Evolutionary conservation across 2,329 filamentous ascomycete species (phyloP).

Genomic region (Chaetomiaceae sp.): DNA sequence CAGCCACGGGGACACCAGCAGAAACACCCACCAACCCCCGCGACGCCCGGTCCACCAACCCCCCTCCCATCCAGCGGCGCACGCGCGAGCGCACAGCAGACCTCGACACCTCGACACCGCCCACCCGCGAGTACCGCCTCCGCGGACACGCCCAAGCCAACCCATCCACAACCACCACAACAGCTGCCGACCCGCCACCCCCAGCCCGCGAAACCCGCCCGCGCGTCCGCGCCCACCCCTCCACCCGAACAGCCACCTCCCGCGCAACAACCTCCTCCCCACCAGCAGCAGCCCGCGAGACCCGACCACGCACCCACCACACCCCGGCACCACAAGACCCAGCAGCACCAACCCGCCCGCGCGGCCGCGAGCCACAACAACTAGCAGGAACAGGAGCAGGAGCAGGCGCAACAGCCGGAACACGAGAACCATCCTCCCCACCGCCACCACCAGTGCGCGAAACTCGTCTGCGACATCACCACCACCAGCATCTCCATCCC

Average conservation of each 20-base stretch:
- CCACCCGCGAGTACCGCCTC: constrained; percentile 1
- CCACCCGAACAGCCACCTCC: not conserved
- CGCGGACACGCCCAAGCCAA: not conserved
- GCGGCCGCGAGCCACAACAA: no score
- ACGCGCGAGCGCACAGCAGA: not conserved
- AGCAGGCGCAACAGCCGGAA: not conserved
- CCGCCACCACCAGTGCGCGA: not conserved
- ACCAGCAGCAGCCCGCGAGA: no score
- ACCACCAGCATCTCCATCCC: not conserved
- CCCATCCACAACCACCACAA: not conserved
- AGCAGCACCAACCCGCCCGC: no score
- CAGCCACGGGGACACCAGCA: not conserved
- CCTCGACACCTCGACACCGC: not conserved
- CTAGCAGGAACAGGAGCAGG: constrained; percentile 4
- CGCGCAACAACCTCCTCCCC: not conserved
- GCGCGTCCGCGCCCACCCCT: not conserved
- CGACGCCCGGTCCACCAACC: not conserved
- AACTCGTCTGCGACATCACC: not conserved
- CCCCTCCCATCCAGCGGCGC: constrained; percentile 7
- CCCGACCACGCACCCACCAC: no score
- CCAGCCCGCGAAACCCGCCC: not conserved
- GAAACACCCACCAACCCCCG: constrained; percentile 11
- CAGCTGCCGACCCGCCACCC: not conserved
- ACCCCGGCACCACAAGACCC: no score
- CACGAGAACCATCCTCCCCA: no score